Conservation (phyloP, 2,329 filamentous ascomycete genomes). For the Neophaeococcomyces mojaviensis region DNA sequence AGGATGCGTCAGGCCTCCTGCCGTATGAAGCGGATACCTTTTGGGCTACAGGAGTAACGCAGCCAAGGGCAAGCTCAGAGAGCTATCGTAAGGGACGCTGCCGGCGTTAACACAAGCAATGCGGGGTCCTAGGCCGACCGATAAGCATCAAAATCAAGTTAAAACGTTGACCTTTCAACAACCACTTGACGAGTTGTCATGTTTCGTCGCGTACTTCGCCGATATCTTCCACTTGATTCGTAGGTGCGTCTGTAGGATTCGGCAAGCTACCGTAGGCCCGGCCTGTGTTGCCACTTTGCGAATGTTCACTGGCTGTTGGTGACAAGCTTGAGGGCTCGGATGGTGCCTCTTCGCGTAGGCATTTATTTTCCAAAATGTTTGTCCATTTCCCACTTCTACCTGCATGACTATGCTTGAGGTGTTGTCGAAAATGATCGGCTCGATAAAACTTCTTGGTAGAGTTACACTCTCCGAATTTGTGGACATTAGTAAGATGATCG, state of each 20-base stretch:
- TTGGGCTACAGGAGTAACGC: neutral
- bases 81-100: too few relatives aligned
- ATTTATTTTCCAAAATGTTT: slow-evolving; percentile 92
- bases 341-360: slow-evolving; percentile 76
- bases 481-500: slow-evolving; percentile 78
- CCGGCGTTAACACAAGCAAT: too few relatives aligned
- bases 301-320: slow-evolving; percentile 8
- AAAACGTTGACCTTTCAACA: too few relatives aligned
- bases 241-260: slow-evolving; percentile 2
- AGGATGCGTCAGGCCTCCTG: slow-evolving; percentile 4
- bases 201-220: slow-evolving; percentile 3
- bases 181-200: too few relatives aligned
- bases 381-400: slow-evolving; percentile 98
- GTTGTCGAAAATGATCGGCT: slow-evolving; percentile 95
- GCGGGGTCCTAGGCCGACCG: too few relatives aligned
- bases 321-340: slow-evolving; percentile 6
- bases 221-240: slow-evolving; percentile 2
- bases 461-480: slow-evolving; percentile 98
- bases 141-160: too few relatives aligned
- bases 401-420: slow-evolving; percentile 94
- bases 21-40: neutral
- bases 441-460: slow-evolving; percentile 97
- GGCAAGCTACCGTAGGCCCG: neutral
- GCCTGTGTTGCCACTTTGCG: neutral
- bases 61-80: slow-evolving; percentile 2